phyloP scores from a whole-genome alignment of 345 rosid genomes.

The Citrus sp. region DNA sequence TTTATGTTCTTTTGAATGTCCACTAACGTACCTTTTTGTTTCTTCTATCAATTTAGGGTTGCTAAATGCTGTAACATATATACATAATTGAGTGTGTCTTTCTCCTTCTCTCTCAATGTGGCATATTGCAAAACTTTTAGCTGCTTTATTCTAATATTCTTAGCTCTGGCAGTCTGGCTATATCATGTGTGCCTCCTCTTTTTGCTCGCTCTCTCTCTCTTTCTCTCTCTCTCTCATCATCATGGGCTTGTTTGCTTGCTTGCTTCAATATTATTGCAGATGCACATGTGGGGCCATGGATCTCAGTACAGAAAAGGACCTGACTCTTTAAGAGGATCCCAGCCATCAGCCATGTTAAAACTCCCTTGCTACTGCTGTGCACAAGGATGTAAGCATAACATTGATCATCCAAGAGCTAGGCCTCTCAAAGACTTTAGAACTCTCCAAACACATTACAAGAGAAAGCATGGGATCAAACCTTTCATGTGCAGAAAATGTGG shows the following conservation, averaged over 20 bases:
- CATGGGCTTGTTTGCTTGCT: neutral
- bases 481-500: conserved; percentile 73
- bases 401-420: conserved; percentile 72
- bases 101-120: neutral
- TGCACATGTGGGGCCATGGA: conserved; percentile 98
- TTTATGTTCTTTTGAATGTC: neutral
- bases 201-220: neutral
- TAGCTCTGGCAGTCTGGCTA: neutral
- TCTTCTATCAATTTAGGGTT: neutral
- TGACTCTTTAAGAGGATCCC: conserved; percentile 66
- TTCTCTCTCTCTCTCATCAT: neutral
- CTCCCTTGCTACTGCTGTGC: conserved; percentile 76
- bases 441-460: conserved; percentile 83
- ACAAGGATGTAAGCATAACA: conserved; percentile 68
- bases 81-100: neutral
- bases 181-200: neutral
- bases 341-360: conserved; percentile 72
- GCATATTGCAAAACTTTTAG: neutral
- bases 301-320: conserved; percentile 89
- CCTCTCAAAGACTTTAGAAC: conserved; percentile 83
- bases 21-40: neutral
- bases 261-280: conserved; percentile 29
- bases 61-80: neutral
- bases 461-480: conserved; percentile 71
- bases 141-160: neutral